A percentile compares a stretch with the other conserved stretches of the same genome.
These are phyloP conservation scores for Lachancea sp. DNA, from an alignment of 805 yeast genomes.

Conservation along the genomic window DNA sequence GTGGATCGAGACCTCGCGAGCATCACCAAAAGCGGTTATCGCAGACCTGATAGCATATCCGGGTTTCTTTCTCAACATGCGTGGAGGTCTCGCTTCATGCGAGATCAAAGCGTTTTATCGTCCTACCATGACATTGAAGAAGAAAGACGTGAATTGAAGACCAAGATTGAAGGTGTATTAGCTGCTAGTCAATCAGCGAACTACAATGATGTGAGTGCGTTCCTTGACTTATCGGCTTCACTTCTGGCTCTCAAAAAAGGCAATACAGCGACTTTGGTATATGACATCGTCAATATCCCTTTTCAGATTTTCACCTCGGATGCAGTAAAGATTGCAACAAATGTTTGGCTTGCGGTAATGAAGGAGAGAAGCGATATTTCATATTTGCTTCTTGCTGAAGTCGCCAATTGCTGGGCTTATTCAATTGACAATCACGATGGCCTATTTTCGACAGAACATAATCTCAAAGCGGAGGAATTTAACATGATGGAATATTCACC, in stretches of 20 bases:
- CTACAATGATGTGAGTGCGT: constrained; percentile 33
- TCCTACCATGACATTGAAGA: constrained; percentile 25
- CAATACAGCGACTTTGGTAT: constrained; percentile 36
- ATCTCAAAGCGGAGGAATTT: constrained; percentile 53
- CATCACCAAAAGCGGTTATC: constrained; percentile 32
- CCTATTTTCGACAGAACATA: constrained; percentile 51
- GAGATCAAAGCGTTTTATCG: constrained; percentile 28
- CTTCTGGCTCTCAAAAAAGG: constrained; percentile 35
- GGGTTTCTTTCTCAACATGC: constrained; percentile 71
- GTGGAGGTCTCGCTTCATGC: constrained; percentile 49
- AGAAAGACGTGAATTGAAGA: constrained; percentile 17
- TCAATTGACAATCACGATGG: constrained; percentile 58
- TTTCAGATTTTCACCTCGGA: constrained; percentile 56
- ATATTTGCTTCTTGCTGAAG: constrained; percentile 56
- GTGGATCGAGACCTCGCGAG: constrained; percentile 60
- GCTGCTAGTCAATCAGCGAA: constrained; percentile 17
- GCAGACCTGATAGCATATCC: constrained; percentile 53
- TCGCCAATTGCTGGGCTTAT: constrained; percentile 61
- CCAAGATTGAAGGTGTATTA: constrained; percentile 19
- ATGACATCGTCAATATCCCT: constrained; percentile 59
- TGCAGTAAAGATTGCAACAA: constrained; percentile 56
- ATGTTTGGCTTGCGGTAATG: constrained; percentile 76
- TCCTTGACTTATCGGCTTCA: constrained; percentile 42
- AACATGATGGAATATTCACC: constrained; percentile 86
- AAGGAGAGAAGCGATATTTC: constrained; percentile 58